Percentiles rank a stretch among this genome's conserved stretches.
phyloP scores from a whole-genome alignment of 192 early-diverging fungal genomes.

The Linnemannia elongata region DNA sequence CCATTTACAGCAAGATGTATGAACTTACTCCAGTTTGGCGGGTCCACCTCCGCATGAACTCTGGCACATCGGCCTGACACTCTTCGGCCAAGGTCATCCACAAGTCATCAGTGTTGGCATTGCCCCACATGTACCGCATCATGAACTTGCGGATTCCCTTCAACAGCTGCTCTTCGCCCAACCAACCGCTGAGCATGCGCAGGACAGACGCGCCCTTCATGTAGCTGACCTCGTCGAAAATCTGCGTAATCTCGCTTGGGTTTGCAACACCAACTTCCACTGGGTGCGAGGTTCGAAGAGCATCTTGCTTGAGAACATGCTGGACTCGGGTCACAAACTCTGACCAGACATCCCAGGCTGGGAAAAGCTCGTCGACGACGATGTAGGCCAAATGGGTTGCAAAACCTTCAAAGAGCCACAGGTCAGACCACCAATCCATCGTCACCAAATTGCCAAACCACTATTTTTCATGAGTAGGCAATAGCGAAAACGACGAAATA shows the following conservation, averaged over 20 bases:
- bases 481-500: background rate
- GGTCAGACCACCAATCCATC: slow-evolving; percentile 64
- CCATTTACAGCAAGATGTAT: slow-evolving; percentile 6
- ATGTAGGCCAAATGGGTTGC: slow-evolving; percentile 67
- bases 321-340: slow-evolving; percentile 77
- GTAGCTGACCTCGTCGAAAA: slow-evolving; percentile 91
- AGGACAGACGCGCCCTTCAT: slow-evolving; percentile 86
- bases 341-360: slow-evolving; percentile 84
- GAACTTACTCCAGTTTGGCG: slow-evolving; percentile 81
- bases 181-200: slow-evolving; percentile 79
- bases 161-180: slow-evolving; percentile 65
- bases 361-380: slow-evolving; percentile 79
- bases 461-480: slow-evolving; percentile 9
- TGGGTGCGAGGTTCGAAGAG: slow-evolving; percentile 84
- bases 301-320: slow-evolving; percentile 79
- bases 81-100: slow-evolving; percentile 77
- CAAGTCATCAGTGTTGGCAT: slow-evolving; percentile 80
- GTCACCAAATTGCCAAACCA: slow-evolving; percentile 65
- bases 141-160: slow-evolving; percentile 71
- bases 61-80: slow-evolving; percentile 73
- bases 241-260: slow-evolving; percentile 82
- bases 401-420: slow-evolving; percentile 66
- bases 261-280: slow-evolving; percentile 81
- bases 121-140: slow-evolving; percentile 74
- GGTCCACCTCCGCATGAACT: slow-evolving; percentile 85